phyloP scores from a whole-genome alignment of 2,329 filamentous ascomycete genomes.

The Bipolaris sorokiniana region DNA sequence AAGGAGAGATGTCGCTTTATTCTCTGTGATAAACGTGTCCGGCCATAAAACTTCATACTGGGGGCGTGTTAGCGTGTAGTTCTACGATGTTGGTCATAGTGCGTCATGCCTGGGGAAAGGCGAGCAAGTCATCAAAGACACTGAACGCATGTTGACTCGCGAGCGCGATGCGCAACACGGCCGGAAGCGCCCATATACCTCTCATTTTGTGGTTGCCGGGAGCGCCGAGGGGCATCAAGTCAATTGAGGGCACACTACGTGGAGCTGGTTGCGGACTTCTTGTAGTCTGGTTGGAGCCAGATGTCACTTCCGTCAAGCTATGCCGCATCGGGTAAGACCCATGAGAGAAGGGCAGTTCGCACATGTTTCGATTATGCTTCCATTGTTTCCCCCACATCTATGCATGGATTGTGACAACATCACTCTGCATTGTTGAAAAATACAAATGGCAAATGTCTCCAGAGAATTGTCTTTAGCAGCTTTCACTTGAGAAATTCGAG shows the following conservation, averaged over 20 bases:
- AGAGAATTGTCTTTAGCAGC: background rate
- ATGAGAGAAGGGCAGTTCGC: slow-evolving; percentile 2
- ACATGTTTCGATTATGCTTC: background rate
- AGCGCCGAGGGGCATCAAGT: slow-evolving; percentile 3
- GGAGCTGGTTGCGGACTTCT: slow-evolving; percentile 18
- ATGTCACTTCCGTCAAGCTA: slow-evolving; percentile 38
- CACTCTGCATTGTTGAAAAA: background rate
- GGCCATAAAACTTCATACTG: slow-evolving; percentile 84
- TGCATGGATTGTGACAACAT: background rate
- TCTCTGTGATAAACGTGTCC: slow-evolving; percentile 72
- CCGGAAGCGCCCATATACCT: slow-evolving; percentile 57
- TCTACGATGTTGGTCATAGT: background rate
- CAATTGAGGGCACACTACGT: slow-evolving; percentile 15
- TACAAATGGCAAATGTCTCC: background rate
- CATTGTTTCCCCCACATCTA: background rate
- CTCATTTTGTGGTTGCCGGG: slow-evolving; percentile 40
- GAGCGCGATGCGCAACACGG: slow-evolving; percentile 55
- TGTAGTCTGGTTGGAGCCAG: slow-evolving; percentile 36
- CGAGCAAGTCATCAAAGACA: slow-evolving; percentile 85
- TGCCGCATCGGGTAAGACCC: slow-evolving; percentile 11
- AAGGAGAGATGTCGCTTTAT: slow-evolving; percentile 69
- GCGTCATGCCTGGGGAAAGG: slow-evolving; percentile 76
- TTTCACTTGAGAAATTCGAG: background rate
- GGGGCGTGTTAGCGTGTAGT: slow-evolving; percentile 17
- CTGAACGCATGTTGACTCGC: slow-evolving; percentile 72